These are phyloP conservation scores for Mycena crocata DNA, from an alignment of 768 basidiomycete genomes.

Conservation along the genomic window DNA sequence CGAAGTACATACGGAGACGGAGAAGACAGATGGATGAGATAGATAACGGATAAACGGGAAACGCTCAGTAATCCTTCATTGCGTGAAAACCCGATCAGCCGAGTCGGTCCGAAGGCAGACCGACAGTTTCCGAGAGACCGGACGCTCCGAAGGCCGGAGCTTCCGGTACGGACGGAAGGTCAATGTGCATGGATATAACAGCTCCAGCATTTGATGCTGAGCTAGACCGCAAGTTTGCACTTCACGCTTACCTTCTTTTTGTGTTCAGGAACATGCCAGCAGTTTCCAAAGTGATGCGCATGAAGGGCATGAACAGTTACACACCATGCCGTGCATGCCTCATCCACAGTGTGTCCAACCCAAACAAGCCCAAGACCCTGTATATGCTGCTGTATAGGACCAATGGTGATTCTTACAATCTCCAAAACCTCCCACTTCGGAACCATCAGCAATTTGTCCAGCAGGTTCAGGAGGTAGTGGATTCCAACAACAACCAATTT, in stretches of 20 bases:
- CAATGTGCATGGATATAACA: no score
- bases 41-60: no score
- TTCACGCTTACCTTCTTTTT: neutral
- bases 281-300: neutral
- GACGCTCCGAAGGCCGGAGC: no score
- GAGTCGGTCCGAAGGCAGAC: no score
- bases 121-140: no score
- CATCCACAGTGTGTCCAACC: neutral
- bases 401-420: neutral
- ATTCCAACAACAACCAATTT: no score
- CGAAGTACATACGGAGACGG: no score
- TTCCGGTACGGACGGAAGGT: no score
- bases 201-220: neutral
- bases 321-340: conserved; percentile 36
- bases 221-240: neutral
- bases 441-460: neutral
- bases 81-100: no score
- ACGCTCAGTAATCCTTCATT: no score
- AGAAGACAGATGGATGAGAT: no score
- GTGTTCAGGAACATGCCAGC: conserved; percentile 2
- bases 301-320: neutral
- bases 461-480: neutral
- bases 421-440: neutral
- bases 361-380: neutral
- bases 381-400: neutral